A percentile compares a stretch with the other conserved stretches of the same genome.
Conservation (phyloP, 208 protist genomes). For the Leptomonas pyrrhocoris region DNA sequence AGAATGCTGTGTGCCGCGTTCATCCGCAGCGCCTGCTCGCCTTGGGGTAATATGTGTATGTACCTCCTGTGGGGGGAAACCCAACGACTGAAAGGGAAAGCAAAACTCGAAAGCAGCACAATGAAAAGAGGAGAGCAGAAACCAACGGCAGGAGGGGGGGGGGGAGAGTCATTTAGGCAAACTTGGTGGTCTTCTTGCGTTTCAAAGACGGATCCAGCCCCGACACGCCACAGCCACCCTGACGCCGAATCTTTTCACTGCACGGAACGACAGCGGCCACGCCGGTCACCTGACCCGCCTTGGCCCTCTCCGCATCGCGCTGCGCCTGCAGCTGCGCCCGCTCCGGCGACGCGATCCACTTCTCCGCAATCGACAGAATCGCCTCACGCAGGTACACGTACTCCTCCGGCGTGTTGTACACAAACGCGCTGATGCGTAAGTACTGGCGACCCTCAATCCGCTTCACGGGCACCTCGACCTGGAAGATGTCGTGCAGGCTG, state of each 20-base stretch:
- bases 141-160: no score
- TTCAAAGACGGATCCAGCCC: constrained; percentile 53
- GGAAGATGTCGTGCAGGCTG: constrained; percentile 70
- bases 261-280: constrained; percentile 36
- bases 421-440: constrained; percentile 84
- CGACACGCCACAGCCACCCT: constrained; percentile 62
- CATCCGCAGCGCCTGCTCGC: no score
- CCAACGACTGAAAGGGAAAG: no score
- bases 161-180: constrained; percentile 20
- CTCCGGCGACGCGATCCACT: constrained; percentile 44
- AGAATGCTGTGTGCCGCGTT: no score
- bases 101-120: no score
- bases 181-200: constrained; percentile 45
- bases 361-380: constrained; percentile 57
- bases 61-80: no score
- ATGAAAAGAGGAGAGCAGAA: no score
- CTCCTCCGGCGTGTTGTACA: constrained; percentile 88
- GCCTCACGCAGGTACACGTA: constrained; percentile 86
- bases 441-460: constrained; percentile 79
- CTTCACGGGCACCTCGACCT: constrained; percentile 91
- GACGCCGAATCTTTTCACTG: constrained; percentile 57
- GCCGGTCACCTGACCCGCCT: background rate
- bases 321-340: constrained; percentile 23
- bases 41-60: no score
- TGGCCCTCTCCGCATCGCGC: background rate